A percentile compares a stretch with the other conserved stretches of the same genome.
Evolutionary conservation across 2,329 filamentous ascomycete species (phyloP).

Genomic region (Nannizzia gypsea): DNA sequence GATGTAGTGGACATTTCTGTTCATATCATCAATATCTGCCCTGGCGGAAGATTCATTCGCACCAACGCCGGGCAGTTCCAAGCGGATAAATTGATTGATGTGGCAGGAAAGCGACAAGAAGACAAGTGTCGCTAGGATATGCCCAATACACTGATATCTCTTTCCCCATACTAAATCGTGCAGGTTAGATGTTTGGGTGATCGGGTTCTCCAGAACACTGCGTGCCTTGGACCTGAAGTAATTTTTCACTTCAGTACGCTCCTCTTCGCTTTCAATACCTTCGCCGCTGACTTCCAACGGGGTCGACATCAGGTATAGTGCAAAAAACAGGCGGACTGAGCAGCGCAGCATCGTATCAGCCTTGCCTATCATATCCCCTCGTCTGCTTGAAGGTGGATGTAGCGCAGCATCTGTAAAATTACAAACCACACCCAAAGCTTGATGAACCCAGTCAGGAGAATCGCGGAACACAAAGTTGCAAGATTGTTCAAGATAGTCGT

Average conservation of each 20-base stretch:
- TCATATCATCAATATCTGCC: neutral
- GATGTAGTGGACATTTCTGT: neutral
- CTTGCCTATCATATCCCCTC: neutral
- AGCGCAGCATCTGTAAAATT: neutral
- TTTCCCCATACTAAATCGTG: neutral
- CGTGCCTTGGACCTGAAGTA: neutral
- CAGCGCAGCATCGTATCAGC: neutral
- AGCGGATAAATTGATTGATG: neutral
- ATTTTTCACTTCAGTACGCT: neutral
- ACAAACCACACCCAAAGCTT: neutral
- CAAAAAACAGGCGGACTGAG: neutral
- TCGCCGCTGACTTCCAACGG: neutral
- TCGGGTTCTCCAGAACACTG: neutral
- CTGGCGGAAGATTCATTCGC: neutral
- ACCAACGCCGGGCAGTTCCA: too few relatives aligned
- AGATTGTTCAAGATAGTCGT: neutral
- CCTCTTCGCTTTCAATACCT: neutral
- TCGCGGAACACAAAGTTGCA: neutral
- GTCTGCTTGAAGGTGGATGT: neutral
- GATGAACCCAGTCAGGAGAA: neutral
- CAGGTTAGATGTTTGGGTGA: neutral
- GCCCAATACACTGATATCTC: neutral
- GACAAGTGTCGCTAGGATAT: neutral
- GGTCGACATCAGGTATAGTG: neutral
- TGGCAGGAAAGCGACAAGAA: neutral